phyloP scores from a whole-genome alignment of 1,284 basidiomycete genomes.

The Sanghuangporus sanghuang region DNA sequence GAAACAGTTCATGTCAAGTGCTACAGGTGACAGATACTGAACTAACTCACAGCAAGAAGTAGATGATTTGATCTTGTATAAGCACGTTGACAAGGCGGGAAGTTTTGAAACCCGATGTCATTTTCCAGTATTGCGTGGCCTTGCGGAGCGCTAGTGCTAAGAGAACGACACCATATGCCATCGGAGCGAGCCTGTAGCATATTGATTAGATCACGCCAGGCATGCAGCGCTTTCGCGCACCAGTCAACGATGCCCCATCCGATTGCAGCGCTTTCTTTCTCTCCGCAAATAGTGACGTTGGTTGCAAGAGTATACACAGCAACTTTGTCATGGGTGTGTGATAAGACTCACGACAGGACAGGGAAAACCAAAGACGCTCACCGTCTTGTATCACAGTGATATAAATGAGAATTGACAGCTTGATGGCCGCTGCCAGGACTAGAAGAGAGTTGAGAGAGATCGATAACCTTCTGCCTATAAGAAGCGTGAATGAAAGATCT shows the following conservation, averaged over 20 bases:
- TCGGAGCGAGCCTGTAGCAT: neutral
- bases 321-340: neutral
- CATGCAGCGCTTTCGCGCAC: neutral
- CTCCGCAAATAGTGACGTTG: neutral
- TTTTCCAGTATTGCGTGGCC: neutral
- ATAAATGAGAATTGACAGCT: neutral
- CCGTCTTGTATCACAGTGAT: neutral
- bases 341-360: neutral
- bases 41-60: conserved; percentile 1
- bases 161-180: conserved; percentile 1
- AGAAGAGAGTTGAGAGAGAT: neutral
- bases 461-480: neutral
- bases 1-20: neutral
- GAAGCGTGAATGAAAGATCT: neutral
- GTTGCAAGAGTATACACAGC: neutral
- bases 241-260: neutral
- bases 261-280: neutral
- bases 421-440: neutral
- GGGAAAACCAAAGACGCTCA: neutral
- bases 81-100: neutral
- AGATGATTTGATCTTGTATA: conserved; percentile 5
- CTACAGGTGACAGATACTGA: neutral
- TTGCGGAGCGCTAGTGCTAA: conserved; percentile 4
- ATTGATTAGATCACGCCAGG: neutral
- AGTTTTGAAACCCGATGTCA: neutral